Base-by-base conservation (phyloP, 208 protist genomes). In the Crithidia thermophila region DNA sequence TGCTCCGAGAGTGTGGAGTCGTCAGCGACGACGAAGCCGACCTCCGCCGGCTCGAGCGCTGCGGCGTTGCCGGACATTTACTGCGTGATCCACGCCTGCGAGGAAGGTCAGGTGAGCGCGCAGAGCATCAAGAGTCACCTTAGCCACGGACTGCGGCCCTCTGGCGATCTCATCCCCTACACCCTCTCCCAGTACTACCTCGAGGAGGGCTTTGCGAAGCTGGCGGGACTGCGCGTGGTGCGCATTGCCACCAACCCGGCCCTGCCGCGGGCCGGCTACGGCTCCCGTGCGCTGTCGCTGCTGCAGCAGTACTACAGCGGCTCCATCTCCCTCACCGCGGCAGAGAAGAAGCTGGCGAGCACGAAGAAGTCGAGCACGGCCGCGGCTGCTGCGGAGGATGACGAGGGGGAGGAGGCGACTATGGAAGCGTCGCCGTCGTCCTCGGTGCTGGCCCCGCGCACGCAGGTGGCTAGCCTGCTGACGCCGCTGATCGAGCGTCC, bases 161-260 rank as follows among this genome's bases (percentile, higher is more conserved):
- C 95, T 2, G 99, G 99, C 25, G 99, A 99, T 79, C 77, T 99
- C 4, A 99, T 99, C 72, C 98, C 99, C 16, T 99, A 99, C 96
- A 99, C 98, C 3, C 66, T 99, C 3, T 93, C 97, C 0, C 95
- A 99, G 79, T 87, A 94, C 67, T 99, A 93, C 74, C 84, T 99
- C 60, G 98, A 99, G 62, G 86, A 95, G 60, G 84, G 90, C 28
- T 99, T 99, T 69, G 92, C 97, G 39, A 79, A 89, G 45, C 85
- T 99, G 28, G 95, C 90, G 5, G 99, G 99, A 4, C 87, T 97
- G 18, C 91, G 99, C 49, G 79, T 99, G 13, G 98, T 99, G 27
- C 91, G 99, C 42, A 99, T 99, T 46, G 99, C 99, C 21, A 99
- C 98, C 1, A 98, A 99, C 75, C 98, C 99, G 0, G 94, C 98